Base-by-base conservation (phyloP, 1,139 yeast species). In the Geotrichum australiense region DNA sequence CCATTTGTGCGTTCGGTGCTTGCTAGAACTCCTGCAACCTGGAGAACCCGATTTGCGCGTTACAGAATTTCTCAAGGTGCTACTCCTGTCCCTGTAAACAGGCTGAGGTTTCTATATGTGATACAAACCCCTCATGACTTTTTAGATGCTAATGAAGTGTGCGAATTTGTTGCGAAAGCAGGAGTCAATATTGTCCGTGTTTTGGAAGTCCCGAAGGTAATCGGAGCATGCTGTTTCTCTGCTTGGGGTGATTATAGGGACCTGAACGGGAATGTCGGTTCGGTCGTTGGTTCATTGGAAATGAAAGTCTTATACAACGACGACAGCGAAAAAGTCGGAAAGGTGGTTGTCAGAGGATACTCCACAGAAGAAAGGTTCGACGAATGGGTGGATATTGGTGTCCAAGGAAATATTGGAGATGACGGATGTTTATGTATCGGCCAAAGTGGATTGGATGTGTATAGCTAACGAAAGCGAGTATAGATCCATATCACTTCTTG, bases 391-490 rank as follows among this genome's bases (percentile, higher is more conserved):
- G 21, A n/a, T 4, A 29, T 21, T 5, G 32, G 32, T 15, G 18
- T 29, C 21, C 14, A 16, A 15, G 32, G 32, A 8, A 29, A 6
- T 8, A 15, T 29, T 29, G 32, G 32, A 15, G 12, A 4, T 6
- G 32, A 29, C 18, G 32, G 32, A 15, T 29, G 32, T 16, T 29
- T 29, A n/a, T n/a, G n/a, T n/a, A n/a, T n/a, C n/a, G n/a, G n/a
- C n/a, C n/a, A n/a, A n/a, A n/a, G n/a, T n/a, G n/a, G n/a, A n/a
- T n/a, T n/a, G n/a, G n/a, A n/a, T n/a, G n/a, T n/a, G n/a, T n/a
- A n/a, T n/a, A n/a, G n/a, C n/a, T n/a, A n/a, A n/a, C n/a, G n/a
- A n/a, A n/a, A n/a, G n/a, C n/a, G n/a, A n/a, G n/a, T n/a, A n/a
- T n/a, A n/a, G n/a, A n/a, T n/a, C n/a, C n/a, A n/a, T n/a, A n/a